phyloP scores from a whole-genome alignment of 2,329 filamentous ascomycete genomes.

The Hirsutella rhossiliensis region DNA sequence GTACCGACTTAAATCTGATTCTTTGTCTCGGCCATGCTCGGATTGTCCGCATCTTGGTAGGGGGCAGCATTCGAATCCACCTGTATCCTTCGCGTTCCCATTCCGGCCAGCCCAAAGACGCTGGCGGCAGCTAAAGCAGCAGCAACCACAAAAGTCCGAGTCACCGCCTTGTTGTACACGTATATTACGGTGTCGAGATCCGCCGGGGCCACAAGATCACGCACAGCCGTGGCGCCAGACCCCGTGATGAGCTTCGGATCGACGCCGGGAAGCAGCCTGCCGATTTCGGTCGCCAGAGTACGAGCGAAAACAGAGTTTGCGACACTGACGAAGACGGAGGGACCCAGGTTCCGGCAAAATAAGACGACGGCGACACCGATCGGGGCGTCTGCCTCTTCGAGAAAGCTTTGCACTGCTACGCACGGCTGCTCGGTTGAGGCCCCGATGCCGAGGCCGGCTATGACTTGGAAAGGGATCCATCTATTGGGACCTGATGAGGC shows the following conservation, averaged over 20 bases:
- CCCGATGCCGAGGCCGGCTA: slow-evolving; percentile 1
- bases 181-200: neutral
- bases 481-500: neutral
- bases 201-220: neutral
- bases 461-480: neutral
- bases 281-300: neutral
- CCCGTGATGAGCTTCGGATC: neutral
- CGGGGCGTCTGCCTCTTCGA: neutral
- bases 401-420: neutral
- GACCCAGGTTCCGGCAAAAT: neutral
- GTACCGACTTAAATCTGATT: no score
- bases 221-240: neutral
- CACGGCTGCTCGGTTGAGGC: neutral
- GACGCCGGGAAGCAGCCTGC: neutral
- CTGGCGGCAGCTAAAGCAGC: neutral
- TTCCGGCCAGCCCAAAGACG: neutral
- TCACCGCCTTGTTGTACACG: neutral
- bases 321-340: neutral
- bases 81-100: neutral
- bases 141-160: neutral
- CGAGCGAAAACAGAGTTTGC: neutral
- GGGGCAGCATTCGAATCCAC: neutral
- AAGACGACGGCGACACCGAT: neutral
- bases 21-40: neutral
- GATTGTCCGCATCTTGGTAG: neutral